Evolutionary conservation across 306 rosid genomes (phyloP).

Genomic region (cucumber (Cucumis sativus)): DNA sequence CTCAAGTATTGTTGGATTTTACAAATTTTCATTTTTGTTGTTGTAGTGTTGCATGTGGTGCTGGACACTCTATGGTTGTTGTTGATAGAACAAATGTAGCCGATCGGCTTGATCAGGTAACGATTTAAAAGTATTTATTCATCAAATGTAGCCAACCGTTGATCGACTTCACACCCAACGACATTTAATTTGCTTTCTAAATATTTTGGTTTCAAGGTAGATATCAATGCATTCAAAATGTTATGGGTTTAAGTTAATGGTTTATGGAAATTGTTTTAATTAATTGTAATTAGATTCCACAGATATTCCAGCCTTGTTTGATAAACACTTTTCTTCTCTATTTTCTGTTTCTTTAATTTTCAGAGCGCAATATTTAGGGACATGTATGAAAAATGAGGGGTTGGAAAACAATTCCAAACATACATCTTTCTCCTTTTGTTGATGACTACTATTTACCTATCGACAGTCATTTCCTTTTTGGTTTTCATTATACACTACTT

Average conservation of each 20-base stretch:
- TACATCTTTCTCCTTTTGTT: neutral
- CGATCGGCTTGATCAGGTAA: conserved; percentile 84
- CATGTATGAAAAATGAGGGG: neutral
- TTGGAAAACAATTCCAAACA: neutral
- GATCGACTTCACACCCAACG: too few relatives aligned
- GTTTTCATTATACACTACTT: neutral
- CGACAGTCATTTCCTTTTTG: neutral
- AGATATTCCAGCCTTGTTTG: neutral
- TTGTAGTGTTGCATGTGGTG: conserved; percentile 84
- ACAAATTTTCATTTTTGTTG: conserved; percentile 14
- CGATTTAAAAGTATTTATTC: neutral
- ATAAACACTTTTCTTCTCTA: neutral
- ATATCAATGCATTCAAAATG: neutral
- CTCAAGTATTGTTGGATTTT: neutral
- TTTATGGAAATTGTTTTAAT: neutral
- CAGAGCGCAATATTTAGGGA: neutral
- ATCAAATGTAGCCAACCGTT: neutral
- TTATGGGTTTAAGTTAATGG: neutral
- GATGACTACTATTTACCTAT: neutral
- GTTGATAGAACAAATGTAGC: conserved; percentile 64
- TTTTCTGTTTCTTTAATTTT: neutral
- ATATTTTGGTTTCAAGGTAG: neutral
- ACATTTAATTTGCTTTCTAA: neutral
- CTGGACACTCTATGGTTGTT: conserved; percentile 78
- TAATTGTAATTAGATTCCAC: neutral